A percentile compares a stretch with the other conserved stretches of the same genome.
Conservation (phyloP, 768 basidiomycete genomes). For the Jaapia argillacea region DNA sequence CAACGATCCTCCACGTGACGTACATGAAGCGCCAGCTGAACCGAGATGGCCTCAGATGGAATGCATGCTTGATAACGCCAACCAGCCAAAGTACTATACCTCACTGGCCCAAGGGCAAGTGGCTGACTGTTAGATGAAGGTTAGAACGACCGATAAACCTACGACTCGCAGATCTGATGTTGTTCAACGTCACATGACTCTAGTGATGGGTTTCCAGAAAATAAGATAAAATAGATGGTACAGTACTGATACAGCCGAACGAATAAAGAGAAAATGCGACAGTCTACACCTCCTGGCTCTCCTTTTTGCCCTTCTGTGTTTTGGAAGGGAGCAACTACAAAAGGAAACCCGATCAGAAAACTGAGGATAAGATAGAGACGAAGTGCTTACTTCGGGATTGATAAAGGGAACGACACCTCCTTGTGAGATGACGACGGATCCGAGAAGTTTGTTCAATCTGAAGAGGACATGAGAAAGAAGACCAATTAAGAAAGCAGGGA, state of each 20-base stretch:
- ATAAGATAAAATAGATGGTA: conserved; percentile 7
- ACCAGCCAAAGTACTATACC: too few relatives aligned
- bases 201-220: too few relatives aligned
- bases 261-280: conserved; percentile 6
- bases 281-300: conserved; percentile 30
- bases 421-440: conserved; percentile 86
- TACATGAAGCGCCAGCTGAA: too few relatives aligned
- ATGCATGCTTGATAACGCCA: too few relatives aligned
- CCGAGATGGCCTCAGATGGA: too few relatives aligned
- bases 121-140: too few relatives aligned
- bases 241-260: conserved; percentile 5
- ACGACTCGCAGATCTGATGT: too few relatives aligned
- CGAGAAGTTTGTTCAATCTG: conserved; percentile 62
- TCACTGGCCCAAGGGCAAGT: too few relatives aligned
- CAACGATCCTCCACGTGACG: too few relatives aligned
- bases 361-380: neutral
- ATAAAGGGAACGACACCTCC: conserved; percentile 91
- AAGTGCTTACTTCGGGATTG: conserved; percentile 33
- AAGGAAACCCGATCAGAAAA: neutral
- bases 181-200: too few relatives aligned
- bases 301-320: conserved; percentile 41
- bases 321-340: conserved; percentile 34
- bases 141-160: too few relatives aligned
- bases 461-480: neutral
- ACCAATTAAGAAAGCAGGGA: neutral